These are phyloP conservation scores for Sporothrix mexicana DNA, from an alignment of 2,329 filamentous ascomycete species.

Conservation along the genomic window DNA sequence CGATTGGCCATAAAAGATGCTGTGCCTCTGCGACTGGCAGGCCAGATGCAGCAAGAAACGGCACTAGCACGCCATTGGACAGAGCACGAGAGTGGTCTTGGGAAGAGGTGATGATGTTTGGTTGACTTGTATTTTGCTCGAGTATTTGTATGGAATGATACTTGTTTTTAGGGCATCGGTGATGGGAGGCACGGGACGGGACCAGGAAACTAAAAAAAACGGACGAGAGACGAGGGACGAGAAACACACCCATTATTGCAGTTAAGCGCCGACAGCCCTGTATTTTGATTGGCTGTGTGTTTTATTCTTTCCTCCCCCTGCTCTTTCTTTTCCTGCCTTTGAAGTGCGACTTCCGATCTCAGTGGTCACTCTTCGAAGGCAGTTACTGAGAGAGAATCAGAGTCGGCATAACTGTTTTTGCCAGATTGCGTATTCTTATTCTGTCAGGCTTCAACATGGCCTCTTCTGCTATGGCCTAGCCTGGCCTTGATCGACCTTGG, in stretches of 20 bases:
- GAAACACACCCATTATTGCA: conserved; percentile 24
- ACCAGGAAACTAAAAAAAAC: not conserved
- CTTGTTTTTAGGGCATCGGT: too few species aligned
- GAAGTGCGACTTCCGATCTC: not conserved
- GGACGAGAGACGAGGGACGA: conserved; percentile 16
- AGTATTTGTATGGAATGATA: not conserved
- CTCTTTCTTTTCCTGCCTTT: not conserved
- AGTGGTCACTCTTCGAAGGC: not conserved
- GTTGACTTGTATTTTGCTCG: too few species aligned
- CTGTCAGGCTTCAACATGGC: not conserved
- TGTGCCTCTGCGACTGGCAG: conserved; percentile 40
- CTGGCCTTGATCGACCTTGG: not conserved
- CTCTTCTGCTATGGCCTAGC: not conserved
- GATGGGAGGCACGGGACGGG: too few species aligned
- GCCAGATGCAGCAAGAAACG: conserved; percentile 33
- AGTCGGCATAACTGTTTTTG: not conserved
- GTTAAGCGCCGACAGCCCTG: conserved; percentile 34
- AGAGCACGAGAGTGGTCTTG: conserved; percentile 2
- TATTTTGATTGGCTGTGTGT: conserved; percentile 30
- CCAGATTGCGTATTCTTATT: not conserved
- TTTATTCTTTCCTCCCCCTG: not conserved
- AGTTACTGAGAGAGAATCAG: too few species aligned
- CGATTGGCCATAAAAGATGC: conserved; percentile 44
- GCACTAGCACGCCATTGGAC: conserved; percentile 42
- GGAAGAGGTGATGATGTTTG: not conserved